phyloP scores from a whole-genome alignment of 1,284 basidiomycete species.

The Sanghuangporus weigelae region DNA sequence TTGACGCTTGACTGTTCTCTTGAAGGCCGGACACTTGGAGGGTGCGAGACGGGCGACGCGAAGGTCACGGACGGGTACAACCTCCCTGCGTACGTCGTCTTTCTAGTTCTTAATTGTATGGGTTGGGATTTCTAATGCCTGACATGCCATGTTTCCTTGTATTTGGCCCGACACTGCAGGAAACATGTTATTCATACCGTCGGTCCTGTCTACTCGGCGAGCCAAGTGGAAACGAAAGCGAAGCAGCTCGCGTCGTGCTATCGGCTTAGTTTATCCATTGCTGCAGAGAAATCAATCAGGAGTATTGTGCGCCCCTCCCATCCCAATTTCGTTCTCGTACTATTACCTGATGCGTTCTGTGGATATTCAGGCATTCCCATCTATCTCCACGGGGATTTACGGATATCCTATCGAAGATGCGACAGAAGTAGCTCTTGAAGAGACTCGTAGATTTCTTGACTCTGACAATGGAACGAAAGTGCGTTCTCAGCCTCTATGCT shows the following conservation, averaged over 20 bases:
- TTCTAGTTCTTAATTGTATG: not conserved
- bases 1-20: not conserved
- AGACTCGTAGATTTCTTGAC: slow-evolving; percentile 55
- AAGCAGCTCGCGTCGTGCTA: slow-evolving; percentile 71
- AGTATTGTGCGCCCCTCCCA: slow-evolving; percentile 52
- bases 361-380: slow-evolving; percentile 62
- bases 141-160: not conserved
- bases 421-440: slow-evolving; percentile 61
- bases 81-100: slow-evolving; percentile 57
- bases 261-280: slow-evolving; percentile 55
- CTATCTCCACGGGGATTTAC: slow-evolving; percentile 77
- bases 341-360: slow-evolving; percentile 9
- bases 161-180: slow-evolving; percentile 31
- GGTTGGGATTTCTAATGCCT: too few relatives aligned
- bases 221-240: slow-evolving; percentile 41
- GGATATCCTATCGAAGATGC: slow-evolving; percentile 73
- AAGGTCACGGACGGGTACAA: slow-evolving; percentile 78
- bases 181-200: slow-evolving; percentile 87
- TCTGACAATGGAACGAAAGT: slow-evolving; percentile 46
- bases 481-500: slow-evolving; percentile 19
- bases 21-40: slow-evolving; percentile 59
- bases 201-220: slow-evolving; percentile 69
- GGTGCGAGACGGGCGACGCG: slow-evolving; percentile 78
- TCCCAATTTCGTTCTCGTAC: not conserved
- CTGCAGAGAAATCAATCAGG: slow-evolving; percentile 53